These are phyloP conservation scores for Candida anutae DNA, from an alignment of 1,139 yeast species.

Conservation along the genomic window DNA sequence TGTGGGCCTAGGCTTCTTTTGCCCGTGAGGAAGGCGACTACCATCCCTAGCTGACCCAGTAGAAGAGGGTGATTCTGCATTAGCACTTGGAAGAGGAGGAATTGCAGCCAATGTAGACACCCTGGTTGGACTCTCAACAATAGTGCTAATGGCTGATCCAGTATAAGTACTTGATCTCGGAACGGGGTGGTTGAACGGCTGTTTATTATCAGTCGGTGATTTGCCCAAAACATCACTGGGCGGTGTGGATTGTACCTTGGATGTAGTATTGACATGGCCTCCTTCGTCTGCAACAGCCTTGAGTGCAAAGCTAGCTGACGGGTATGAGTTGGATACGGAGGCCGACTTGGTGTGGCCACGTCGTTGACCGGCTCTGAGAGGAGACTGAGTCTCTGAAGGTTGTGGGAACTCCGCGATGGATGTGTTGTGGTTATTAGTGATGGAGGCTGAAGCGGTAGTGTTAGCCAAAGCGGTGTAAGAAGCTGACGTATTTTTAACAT, in stretches of 20 bases:
- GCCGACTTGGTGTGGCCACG: constrained; percentile 32
- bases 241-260: constrained; percentile 7
- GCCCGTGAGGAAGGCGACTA: constrained; percentile 11
- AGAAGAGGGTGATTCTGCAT: no score
- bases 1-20: constrained; percentile 68
- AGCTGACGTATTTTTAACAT: constrained; percentile 4
- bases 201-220: constrained; percentile 3
- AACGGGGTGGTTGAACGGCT: constrained; percentile 8
- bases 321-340: constrained; percentile 23
- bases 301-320: constrained; percentile 56
- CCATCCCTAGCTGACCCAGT: no score
- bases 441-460: constrained; percentile 1
- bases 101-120: no score
- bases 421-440: constrained; percentile 8
- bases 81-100: no score
- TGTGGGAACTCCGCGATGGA: constrained; percentile 2
- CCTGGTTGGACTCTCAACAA: constrained; percentile 43
- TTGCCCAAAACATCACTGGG: constrained; percentile 11
- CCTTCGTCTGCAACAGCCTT: no score
- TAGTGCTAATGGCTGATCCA: constrained; percentile 35
- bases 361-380: constrained; percentile 13
- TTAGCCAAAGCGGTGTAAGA: background rate
- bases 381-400: constrained; percentile 10
- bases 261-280: background rate
- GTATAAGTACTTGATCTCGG: constrained; percentile 39